A percentile compares a stretch with the other conserved stretches of the same genome.
phyloP scores from a whole-genome alignment of 2,329 filamentous ascomycete species.

The Calonectria ilicicola region DNA sequence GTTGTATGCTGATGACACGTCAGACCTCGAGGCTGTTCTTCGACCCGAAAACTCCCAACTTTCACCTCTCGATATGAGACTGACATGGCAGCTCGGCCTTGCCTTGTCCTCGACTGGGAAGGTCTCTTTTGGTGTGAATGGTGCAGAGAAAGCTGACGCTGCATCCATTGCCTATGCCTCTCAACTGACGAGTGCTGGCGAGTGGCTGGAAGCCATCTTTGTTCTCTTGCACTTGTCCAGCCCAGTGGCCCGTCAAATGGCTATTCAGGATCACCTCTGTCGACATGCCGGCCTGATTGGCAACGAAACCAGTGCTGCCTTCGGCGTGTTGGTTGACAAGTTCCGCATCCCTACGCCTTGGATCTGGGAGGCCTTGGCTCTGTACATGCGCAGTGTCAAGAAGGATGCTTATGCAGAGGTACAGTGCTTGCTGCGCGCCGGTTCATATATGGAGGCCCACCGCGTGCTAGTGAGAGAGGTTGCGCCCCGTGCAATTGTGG shows the following conservation, averaged over 20 bases:
- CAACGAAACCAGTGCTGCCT: conserved; percentile 66
- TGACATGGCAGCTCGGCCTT: conserved; percentile 88
- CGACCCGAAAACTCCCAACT: conserved; percentile 82
- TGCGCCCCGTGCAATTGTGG: conserved; percentile 84
- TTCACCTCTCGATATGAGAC: conserved; percentile 78
- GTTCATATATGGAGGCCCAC: conserved; percentile 84
- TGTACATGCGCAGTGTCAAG: conserved; percentile 80
- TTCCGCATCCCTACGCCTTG: conserved; percentile 80
- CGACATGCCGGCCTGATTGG: conserved; percentile 78
- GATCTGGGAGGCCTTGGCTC: conserved; percentile 89
- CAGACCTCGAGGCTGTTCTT: conserved; percentile 76
- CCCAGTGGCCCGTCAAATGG: conserved; percentile 70
- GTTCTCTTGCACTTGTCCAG: conserved; percentile 82
- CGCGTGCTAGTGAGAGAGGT: conserved; percentile 83
- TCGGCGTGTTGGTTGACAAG: conserved; percentile 69
- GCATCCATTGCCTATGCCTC: conserved; percentile 74
- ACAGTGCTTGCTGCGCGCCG: conserved; percentile 82
- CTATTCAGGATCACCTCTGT: conserved; percentile 79
- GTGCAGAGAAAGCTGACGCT: conserved; percentile 72
- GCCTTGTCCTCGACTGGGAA: conserved; percentile 66
- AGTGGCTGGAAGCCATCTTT: conserved; percentile 80
- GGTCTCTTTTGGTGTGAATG: conserved; percentile 65
- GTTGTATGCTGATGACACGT: conserved; percentile 74
- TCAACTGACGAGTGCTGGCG: conserved; percentile 71
- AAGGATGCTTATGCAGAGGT: conserved; percentile 79